phyloP scores from a whole-genome alignment of 1,139 yeast species.

The Pichia sp. region DNA sequence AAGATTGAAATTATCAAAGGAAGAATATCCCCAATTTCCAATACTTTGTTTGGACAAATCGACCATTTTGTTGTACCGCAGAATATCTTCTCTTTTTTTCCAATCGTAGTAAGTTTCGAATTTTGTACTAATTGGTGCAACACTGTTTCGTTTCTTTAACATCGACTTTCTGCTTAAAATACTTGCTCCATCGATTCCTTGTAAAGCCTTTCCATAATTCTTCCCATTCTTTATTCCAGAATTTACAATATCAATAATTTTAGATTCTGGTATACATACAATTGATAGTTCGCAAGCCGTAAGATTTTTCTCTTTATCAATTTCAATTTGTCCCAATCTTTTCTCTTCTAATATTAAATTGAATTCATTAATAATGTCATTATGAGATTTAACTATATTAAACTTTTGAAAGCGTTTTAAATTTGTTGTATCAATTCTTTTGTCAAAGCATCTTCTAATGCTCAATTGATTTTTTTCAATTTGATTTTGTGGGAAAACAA shows the following conservation, averaged over 20 bases:
- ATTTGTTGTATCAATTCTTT: not conserved
- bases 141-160: constrained; percentile 4
- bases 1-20: constrained; percentile 13
- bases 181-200: constrained; percentile 13
- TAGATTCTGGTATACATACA: constrained; percentile 15
- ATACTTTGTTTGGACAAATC: constrained; percentile 5
- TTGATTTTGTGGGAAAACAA: constrained; percentile 46
- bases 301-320: not conserved
- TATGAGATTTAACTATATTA: not conserved
- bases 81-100: constrained; percentile 4
- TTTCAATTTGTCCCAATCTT: not conserved
- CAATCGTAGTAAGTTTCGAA: constrained; percentile 7
- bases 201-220: constrained; percentile 15
- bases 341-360: not conserved
- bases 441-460: constrained; percentile 47
- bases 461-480: constrained; percentile 28
- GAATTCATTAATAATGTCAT: not conserved
- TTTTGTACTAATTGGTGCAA: not conserved
- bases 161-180: constrained; percentile 16
- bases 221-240: constrained; percentile 27
- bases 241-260: constrained; percentile 20
- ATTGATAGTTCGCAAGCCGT: constrained; percentile 18
- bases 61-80: not conserved
- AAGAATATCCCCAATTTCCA: constrained; percentile 14
- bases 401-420: not conserved